Percentiles rank a stretch among this genome's conserved stretches.
Evolutionary conservation across 2,329 filamentous ascomycete species (phyloP).

Genomic region (Colletotrichum zoysiae): DNA sequence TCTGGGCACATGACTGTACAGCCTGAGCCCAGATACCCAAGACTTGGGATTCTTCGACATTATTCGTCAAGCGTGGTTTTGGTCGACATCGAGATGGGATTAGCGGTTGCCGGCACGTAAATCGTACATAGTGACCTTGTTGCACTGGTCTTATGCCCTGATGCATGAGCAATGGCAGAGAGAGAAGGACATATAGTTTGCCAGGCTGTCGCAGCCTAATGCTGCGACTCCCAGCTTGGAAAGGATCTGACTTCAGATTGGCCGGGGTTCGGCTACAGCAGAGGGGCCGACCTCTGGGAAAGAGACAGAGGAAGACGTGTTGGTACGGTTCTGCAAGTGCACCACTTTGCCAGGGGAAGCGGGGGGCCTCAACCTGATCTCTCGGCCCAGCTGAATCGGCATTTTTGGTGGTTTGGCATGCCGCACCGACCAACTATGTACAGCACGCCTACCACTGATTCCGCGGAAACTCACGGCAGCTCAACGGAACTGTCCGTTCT

Average conservation of each 20-base stretch:
- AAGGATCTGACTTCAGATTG: conserved; percentile 2
- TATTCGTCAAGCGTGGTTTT: conserved; percentile 8
- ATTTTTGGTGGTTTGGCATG: conserved; percentile 16
- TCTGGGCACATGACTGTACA: not conserved
- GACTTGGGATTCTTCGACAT: not conserved
- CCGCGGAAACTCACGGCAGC: conserved; percentile 1
- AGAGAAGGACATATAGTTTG: conserved; percentile 37
- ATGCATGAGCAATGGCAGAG: conserved; percentile 22
- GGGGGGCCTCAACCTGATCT: conserved; percentile 6
- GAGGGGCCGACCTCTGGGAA: conserved; percentile 13
- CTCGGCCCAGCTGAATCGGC: conserved; percentile 16
- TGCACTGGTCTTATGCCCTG: conserved; percentile 22
- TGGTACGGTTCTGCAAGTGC: conserved; percentile 38
- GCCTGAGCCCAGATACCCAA: conserved; percentile 1
- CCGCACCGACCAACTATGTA: conserved; percentile 10
- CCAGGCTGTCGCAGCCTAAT: conserved; percentile 21
- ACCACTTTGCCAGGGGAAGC: conserved; percentile 18
- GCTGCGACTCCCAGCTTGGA: not conserved
- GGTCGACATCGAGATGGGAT: not conserved
- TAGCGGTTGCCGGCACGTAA: conserved; percentile 30
- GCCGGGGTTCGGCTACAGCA: conserved; percentile 9
- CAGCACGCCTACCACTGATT: conserved; percentile 16
- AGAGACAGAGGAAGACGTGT: not conserved
- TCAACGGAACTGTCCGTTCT: conserved; percentile 4
- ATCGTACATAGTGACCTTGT: conserved; percentile 42